A percentile compares a stretch with the other conserved stretches of the same genome.
phyloP scores from a whole-genome alignment of 202 grass and related monocot genomes.

The Eragrostis tef region DNA sequence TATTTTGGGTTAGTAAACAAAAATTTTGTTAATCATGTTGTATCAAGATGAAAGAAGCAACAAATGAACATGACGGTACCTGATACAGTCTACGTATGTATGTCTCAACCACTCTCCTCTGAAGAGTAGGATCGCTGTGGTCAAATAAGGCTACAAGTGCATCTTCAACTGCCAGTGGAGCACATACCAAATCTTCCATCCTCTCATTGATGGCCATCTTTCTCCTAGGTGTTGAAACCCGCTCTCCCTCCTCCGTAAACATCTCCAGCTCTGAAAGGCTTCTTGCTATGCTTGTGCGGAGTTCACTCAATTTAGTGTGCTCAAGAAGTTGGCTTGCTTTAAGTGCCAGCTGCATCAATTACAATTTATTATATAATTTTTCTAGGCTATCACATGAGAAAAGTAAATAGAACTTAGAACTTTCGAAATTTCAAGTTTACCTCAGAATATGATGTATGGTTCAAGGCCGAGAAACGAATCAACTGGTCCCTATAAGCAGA shows the following conservation, averaged over 20 bases:
- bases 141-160: conserved; percentile 96
- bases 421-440: conserved; percentile 50
- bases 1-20: conserved; percentile 34
- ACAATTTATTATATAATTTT: conserved; percentile 39
- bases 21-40: conserved; percentile 24
- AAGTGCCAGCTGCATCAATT: conserved; percentile 77
- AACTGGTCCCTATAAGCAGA: conserved; percentile 90
- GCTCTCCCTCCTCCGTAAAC: conserved; percentile 99
- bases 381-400: conserved; percentile 26
- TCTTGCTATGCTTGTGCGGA: conserved; percentile 93
- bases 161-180: conserved; percentile 95
- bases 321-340: conserved; percentile 98
- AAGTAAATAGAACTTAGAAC: conserved; percentile 26
- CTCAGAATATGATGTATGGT: conserved; percentile 90
- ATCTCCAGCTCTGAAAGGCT: conserved; percentile 97
- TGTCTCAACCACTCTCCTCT: conserved; percentile 94
- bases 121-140: conserved; percentile 91
- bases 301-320: conserved; percentile 97
- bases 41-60: conserved; percentile 19
- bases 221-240: conserved; percentile 91
- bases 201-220: conserved; percentile 98
- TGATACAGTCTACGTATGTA: conserved; percentile 98
- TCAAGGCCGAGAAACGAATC: conserved; percentile 94
- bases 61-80: conserved; percentile 49
- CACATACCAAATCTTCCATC: conserved; percentile 94